Evolutionary conservation across 495 filamentous ascomycete genomes (phyloP), one percentile per base, ranked within the genome.

Genomic region (Aspergillus ellipticus): DNA sequence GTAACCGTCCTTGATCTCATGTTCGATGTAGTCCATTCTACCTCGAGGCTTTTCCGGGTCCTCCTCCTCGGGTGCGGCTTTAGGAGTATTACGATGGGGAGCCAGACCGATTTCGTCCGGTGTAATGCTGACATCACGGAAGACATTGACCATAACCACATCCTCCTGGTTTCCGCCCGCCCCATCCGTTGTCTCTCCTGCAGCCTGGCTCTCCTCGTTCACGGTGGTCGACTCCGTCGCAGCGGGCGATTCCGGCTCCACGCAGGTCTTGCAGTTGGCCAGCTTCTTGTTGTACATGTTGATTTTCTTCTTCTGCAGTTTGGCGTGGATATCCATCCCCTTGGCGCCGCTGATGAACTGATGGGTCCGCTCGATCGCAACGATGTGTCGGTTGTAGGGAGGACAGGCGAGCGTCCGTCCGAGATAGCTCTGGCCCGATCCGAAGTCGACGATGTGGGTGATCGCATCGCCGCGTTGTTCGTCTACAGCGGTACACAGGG

Each of bases 371-470:
- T 98, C 94, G 58, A 98, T 88, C 13, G 94, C 94, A 55, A 97
- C 82, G 50, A 97, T 88, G 60, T 90, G 82, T 61, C 85, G 85
- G 58, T 90, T 88, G 67, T 95, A 96, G 0, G 92, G 92, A 48
- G 85, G 77, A 58, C 85, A 88, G 10, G 94, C 93, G 42, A 98
- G 72, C 1, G 89, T 87, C 42, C 94, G 83, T 10, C 94, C 92
- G 1, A 98, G 83, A 65, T 98, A 98, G 61, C 94, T 97, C 65
- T 97, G 94, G 0, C 94, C 94, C 47, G 90, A 95, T 20, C 94
- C 94, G 69, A 96, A 96, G 70, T 98, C 94, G 50, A 97, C 84
- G 53, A 97, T 82, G 74, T 97, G 92, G 0, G 90, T 90, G 49
- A 96, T 85, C 19, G 76, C 63, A 45, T 75, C 71, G 21, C 71